Evolutionary conservation across 192 early-diverging fungal genomes (phyloP).

Genomic region (Irineochytrium annulatum): DNA sequence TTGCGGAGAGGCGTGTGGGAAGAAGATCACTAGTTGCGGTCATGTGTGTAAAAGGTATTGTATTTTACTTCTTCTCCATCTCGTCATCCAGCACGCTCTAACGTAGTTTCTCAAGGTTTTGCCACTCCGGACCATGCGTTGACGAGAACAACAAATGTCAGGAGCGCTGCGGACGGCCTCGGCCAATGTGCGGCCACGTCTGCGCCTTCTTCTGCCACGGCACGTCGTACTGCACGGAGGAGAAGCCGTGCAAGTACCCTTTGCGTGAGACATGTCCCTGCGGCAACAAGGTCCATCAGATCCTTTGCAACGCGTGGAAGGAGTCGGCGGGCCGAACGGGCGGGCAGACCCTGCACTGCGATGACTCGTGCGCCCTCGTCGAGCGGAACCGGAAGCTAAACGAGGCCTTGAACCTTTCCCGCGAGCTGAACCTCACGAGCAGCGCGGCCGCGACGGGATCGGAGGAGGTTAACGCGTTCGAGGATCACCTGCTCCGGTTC

Average conservation of each 20-base stretch:
- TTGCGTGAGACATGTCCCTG: slow-evolving; percentile 71
- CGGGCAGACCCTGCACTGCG: slow-evolving; percentile 62
- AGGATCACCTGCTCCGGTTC: slow-evolving; percentile 55
- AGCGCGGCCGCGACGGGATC: slow-evolving; percentile 6
- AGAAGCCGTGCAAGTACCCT: slow-evolving; percentile 58
- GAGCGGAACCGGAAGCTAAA: slow-evolving; percentile 80
- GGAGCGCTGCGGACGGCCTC: slow-evolving; percentile 70
- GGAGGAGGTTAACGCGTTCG: background rate
- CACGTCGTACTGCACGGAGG: slow-evolving; percentile 69
- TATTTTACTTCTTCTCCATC: no score
- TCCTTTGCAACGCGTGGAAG: slow-evolving; percentile 63
- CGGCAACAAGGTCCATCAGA: slow-evolving; percentile 57
- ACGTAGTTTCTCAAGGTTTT: no score
- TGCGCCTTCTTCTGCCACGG: slow-evolving; percentile 73
- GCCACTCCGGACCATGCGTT: slow-evolving; percentile 74
- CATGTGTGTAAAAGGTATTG: slow-evolving; percentile 80
- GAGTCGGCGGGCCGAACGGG: slow-evolving; percentile 32
- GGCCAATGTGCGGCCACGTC: slow-evolving; percentile 77
- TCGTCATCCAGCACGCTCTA: no score
- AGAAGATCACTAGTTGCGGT: slow-evolving; percentile 55
- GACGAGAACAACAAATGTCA: slow-evolving; percentile 57
- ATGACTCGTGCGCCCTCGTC: slow-evolving; percentile 72
- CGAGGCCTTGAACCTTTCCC: slow-evolving; percentile 60
- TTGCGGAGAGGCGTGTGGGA: slow-evolving; percentile 68
- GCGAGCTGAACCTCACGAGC: background rate